phyloP scores from a whole-genome alignment of 352 stramenopile species.

The Salisapilia sapeloensis region DNA sequence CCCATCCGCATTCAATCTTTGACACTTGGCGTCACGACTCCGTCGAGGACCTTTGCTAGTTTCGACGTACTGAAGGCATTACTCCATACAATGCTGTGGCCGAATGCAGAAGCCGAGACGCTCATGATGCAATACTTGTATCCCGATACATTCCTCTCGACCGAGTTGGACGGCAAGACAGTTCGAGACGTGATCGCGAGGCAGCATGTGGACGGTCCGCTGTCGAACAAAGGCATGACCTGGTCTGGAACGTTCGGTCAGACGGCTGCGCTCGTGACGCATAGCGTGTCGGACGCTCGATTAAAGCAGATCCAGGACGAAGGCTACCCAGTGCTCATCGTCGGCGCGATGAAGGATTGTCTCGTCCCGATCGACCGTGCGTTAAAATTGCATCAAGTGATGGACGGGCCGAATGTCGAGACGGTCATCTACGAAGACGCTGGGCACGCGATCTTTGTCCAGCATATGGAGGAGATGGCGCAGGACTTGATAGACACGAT shows the following conservation, averaged over 20 bases:
- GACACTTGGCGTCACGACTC: conserved; percentile 32
- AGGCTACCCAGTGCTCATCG: conserved; percentile 16
- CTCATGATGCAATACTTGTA: conserved; percentile 36
- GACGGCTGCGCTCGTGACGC: conserved; percentile 19
- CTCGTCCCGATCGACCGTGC: conserved; percentile 19
- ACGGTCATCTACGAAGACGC: conserved; percentile 13
- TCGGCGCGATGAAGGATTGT: conserved; percentile 14
- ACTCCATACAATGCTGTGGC: conserved; percentile 21
- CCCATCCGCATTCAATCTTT: conserved; percentile 26
- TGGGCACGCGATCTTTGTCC: conserved; percentile 13
- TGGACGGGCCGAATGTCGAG: conserved; percentile 9
- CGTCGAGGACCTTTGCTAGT: no score
- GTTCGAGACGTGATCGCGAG: conserved; percentile 23
- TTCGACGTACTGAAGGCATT: no score
- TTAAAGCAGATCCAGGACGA: conserved; percentile 7
- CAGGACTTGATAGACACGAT: conserved; percentile 8
- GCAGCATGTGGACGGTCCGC: conserved; percentile 21
- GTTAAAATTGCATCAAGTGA: conserved; percentile 5
- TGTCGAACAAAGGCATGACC: no score
- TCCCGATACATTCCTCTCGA: conserved; percentile 16
- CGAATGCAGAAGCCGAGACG: conserved; percentile 14
- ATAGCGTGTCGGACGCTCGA: conserved; percentile 19
- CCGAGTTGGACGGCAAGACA: conserved; percentile 10
- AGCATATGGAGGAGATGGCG: conserved; percentile 14
- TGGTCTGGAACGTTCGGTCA: conserved; percentile 9